Conservation (phyloP, 2,329 filamentous ascomycete genomes). For the Nectriaceae sp. region DNA sequence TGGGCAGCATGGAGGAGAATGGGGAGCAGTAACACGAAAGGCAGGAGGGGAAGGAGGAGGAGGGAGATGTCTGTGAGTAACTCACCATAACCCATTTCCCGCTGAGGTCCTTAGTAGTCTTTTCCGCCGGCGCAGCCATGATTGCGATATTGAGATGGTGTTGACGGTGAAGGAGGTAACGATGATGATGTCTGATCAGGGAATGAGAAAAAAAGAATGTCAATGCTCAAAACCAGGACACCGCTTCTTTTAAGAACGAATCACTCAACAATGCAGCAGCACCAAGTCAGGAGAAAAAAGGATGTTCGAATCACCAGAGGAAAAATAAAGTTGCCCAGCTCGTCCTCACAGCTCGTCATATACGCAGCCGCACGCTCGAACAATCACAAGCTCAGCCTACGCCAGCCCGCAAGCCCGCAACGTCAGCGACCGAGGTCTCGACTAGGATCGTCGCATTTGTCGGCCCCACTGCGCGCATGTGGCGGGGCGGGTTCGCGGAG, state of each 20-base stretch:
- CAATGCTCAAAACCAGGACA: too few species aligned
- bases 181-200: slow-evolving; percentile 1
- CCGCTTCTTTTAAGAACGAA: too few species aligned
- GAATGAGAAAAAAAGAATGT: not conserved
- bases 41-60: slow-evolving; percentile 1
- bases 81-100: slow-evolving; percentile 72
- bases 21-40: not conserved
- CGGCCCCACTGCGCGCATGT: too few species aligned
- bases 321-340: not conserved
- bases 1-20: too few species aligned
- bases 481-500: too few species aligned
- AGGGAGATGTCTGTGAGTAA: slow-evolving; percentile 9
- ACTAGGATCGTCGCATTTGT: too few species aligned
- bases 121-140: slow-evolving; percentile 72
- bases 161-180: not conserved
- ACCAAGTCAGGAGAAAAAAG: too few species aligned
- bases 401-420: not conserved
- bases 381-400: not conserved
- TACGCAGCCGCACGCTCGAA: not conserved
- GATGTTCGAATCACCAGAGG: not conserved
- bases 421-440: not conserved
- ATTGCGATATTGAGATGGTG: not conserved
- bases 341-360: not conserved
- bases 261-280: too few species aligned
- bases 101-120: slow-evolving; percentile 67